These are phyloP conservation scores for Brasilioporus rufonigricans DNA, from an alignment of 768 basidiomycete genomes.

Conservation along the genomic window DNA sequence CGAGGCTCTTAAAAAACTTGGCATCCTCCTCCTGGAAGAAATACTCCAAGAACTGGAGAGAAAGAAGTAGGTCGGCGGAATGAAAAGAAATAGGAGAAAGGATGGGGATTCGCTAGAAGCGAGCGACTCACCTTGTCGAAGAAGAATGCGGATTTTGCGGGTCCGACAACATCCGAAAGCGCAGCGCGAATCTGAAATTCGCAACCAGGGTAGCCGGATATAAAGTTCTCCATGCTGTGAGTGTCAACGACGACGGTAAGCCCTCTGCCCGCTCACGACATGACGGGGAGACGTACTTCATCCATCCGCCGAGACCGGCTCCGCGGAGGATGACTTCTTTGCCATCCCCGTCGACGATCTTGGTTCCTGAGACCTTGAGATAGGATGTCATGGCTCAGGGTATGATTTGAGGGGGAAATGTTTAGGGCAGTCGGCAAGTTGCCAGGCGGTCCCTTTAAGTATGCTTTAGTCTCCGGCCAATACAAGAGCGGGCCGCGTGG, in stretches of 20 bases:
- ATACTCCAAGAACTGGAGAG: slow-evolving; percentile 68
- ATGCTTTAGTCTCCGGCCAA: background rate
- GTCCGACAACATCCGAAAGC: slow-evolving; percentile 62
- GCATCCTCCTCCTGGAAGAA: slow-evolving; percentile 80
- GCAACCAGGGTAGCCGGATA: slow-evolving; percentile 77
- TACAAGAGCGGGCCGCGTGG: background rate
- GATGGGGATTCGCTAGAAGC: background rate
- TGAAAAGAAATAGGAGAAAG: background rate
- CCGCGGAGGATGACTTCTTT: slow-evolving; percentile 63
- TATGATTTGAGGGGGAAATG: background rate
- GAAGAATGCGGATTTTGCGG: slow-evolving; percentile 70
- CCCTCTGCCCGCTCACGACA: slow-evolving; percentile 1
- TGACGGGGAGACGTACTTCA: slow-evolving; percentile 58
- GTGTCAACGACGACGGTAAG: slow-evolving; percentile 2
- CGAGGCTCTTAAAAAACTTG: slow-evolving; percentile 72
- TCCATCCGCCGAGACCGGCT: slow-evolving; percentile 82
- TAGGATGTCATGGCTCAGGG: slow-evolving; percentile 35
- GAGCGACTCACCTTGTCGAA: slow-evolving; percentile 68
- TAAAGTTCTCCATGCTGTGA: slow-evolving; percentile 73
- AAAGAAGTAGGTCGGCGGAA: background rate
- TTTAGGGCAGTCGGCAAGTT: background rate
- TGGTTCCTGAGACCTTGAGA: slow-evolving; percentile 56
- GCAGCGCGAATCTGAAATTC: slow-evolving; percentile 76
- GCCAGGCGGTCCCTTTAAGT: slow-evolving; percentile 1
- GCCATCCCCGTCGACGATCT: slow-evolving; percentile 55